Evolutionary conservation across 2,329 filamentous ascomycete genomes (phyloP), one percentile per base, ranked within the genome.

Genomic region (Cladophialophora chaetospira): DNA sequence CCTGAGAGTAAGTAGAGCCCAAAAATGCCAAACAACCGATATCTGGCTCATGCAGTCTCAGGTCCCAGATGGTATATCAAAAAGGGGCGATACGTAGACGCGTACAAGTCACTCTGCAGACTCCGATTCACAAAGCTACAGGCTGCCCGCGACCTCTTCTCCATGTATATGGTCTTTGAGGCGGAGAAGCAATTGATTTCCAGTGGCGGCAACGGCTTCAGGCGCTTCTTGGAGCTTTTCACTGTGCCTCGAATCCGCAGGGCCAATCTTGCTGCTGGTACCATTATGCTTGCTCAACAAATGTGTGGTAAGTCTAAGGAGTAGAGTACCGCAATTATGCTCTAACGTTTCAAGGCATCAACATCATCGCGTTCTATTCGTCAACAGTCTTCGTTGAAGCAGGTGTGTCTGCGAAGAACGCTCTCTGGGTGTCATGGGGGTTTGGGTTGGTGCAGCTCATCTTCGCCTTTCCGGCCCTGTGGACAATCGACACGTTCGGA

Each of bases 381-480:
- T 75, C 74, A 0, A 79, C 76, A 1, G 77, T 81, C 45, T 81
- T 81, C 48, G 51, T 51, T 4, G 70, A 85, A 1, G 81, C 85
- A 2, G 85, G 85, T 3, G 82, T 83, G 29, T 71, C 57, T 36
- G 70, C 77, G 1, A 80, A 79, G 46, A 72, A 80, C 29, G 84
- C 88, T 3, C 73, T 87, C 11, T 76, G 83, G 35, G 82, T 81
- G 3, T 87, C 84, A 0, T 83, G 82, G 67, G 85, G 84, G 5
- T 88, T 86, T 65, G 85, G 85, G 44, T 67, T 84, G 19, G 76
- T 86, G 56, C 87, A 86, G 70, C 86, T 85, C 69, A 57, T 86
- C 40, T 86, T 85, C 60, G 81, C 83, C 17, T 82, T 82, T 68
- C 83, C 83, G 0, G 82, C 83, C 5, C 9, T 64, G 6, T 63